Evolutionary conservation across 2,329 filamentous ascomycete genomes (phyloP), one percentile per base, ranked within the genome.

Genomic region (Fusarium burgessii): DNA sequence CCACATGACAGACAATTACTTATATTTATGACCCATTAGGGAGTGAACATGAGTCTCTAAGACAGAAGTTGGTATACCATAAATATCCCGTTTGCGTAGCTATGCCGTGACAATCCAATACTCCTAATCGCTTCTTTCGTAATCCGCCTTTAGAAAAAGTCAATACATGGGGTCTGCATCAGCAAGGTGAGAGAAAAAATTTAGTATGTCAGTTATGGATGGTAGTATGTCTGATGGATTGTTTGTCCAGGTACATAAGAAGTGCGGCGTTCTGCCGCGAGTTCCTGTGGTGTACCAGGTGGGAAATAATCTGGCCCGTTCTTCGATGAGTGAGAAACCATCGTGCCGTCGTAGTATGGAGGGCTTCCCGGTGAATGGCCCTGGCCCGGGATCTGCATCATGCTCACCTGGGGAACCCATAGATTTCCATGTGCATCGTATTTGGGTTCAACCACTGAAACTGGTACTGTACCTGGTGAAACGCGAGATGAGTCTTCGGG

Each of bases 321-420:
- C 62, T 76, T 76, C n/a, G 64, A 40, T 49, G 58, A 38, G 50
- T 66, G 60, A 46, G 70, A 71, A 20, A 46, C 50, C 49, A 60
- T 58, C 15, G 61, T 67, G 40, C 50, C 51, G n/a, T 73, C 64
- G 49, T 76, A 74, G 18, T 69, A 67, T 13, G 56, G 56, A 49
- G 71, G 64, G 35, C 65, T 70, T 29, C 64, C 61, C 27, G 73
- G 74, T 27, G 74, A 74, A 42, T 61, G 58, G 27, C 66, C 33
- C 55, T 68, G 75, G 52, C 55, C 65, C 40, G 71, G 67, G 45
- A 72, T 61, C 43, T 77, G 75, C 58, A 80, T 68, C 70, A 78
- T 77, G 58, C 78, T 78, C 47, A 80, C 78, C 47, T 80, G 78
- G 18, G 78, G 78, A 58, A 77, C 56, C 80, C 79, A 80, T 17